A percentile compares a stretch with the other conserved stretches of the same genome.
These are phyloP conservation scores for Areca catechu DNA, from an alignment of 176 grass and related monocot genomes.

Conservation along the genomic window DNA sequence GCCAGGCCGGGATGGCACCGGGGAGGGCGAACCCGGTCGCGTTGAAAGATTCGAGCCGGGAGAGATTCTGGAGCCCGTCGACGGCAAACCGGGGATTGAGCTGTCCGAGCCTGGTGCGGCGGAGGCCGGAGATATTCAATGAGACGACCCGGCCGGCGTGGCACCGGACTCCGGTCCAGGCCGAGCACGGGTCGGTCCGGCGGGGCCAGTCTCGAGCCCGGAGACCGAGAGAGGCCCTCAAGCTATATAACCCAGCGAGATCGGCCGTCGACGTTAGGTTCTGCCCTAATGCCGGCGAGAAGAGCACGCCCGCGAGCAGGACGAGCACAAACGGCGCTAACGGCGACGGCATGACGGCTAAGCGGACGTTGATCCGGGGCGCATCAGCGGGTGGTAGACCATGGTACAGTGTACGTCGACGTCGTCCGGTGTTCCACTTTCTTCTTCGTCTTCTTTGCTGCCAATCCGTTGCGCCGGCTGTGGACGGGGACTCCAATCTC, in stretches of 20 bases:
- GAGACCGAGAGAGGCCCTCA: slow-evolving; percentile 66
- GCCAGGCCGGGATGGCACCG: slow-evolving; percentile 70
- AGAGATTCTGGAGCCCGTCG: slow-evolving; percentile 67
- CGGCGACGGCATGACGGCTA: slow-evolving; percentile 8
- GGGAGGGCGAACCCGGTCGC: slow-evolving; percentile 62
- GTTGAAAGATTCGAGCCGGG: slow-evolving; percentile 49
- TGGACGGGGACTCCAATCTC: too few species aligned
- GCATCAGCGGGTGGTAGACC: too few species aligned
- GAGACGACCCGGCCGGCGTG: slow-evolving; percentile 44
- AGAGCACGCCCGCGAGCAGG: slow-evolving; percentile 17
- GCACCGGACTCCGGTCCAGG: slow-evolving; percentile 65
- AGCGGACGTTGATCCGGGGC: too few species aligned
- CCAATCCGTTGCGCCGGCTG: too few species aligned
- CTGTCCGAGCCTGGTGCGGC: slow-evolving; percentile 52
- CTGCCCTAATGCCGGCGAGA: slow-evolving; percentile 20
- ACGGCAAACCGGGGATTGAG: slow-evolving; percentile 46
- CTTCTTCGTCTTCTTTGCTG: too few species aligned
- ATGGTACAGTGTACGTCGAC: too few species aligned
- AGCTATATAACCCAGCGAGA: slow-evolving; percentile 52
- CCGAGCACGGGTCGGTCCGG: slow-evolving; percentile 44
- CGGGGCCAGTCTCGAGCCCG: slow-evolving; percentile 85
- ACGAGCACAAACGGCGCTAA: background rate
- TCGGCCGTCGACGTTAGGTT: slow-evolving; percentile 43
- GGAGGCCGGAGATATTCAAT: slow-evolving; percentile 35
- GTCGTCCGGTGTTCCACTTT: too few species aligned